These are phyloP conservation scores for Cyclotella sp. DNA, from an alignment of 108 stramenopile species.

Conservation along the genomic window DNA sequence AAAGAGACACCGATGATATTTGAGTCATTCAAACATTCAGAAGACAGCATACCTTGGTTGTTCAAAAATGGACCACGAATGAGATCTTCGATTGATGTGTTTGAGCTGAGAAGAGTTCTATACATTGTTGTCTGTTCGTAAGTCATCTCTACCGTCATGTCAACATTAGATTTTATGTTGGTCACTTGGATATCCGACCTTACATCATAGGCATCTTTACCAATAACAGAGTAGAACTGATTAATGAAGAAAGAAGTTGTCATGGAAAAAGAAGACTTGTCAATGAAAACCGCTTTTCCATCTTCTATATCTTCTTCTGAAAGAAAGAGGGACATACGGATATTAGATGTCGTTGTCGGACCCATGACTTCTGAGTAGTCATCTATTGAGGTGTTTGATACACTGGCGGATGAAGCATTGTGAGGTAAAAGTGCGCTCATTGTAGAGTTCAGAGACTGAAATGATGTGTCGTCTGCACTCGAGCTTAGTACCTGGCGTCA, in stretches of 20 bases:
- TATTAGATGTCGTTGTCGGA: background rate
- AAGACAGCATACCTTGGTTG: background rate
- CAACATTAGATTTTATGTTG: background rate
- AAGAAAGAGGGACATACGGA: background rate
- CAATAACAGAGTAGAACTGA: slow-evolving; percentile 10
- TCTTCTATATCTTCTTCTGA: background rate
- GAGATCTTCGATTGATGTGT: slow-evolving; percentile 5
- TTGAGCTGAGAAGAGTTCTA: background rate
- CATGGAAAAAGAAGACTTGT: background rate
- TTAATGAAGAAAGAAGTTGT: slow-evolving; percentile 10
- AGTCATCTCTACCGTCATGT: background rate
- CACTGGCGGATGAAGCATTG: background rate
- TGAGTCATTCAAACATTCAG: background rate
- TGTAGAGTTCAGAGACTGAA: background rate
- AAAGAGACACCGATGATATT: background rate
- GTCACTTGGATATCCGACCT: slow-evolving; percentile 5
- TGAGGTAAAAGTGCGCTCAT: background rate
- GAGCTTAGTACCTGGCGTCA: background rate
- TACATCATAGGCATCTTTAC: slow-evolving; percentile 21
- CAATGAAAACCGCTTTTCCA: background rate
- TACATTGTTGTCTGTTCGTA: slow-evolving; percentile 11
- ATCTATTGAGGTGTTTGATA: background rate
- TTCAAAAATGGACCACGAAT: slow-evolving; percentile 11
- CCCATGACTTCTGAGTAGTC: slow-evolving; percentile 12
- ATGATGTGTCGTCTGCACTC: background rate